Percentiles rank a stretch among this genome's conserved stretches.
Evolutionary conservation across 441 rosid species (phyloP).

Genomic region (Gossypium trilobum): DNA sequence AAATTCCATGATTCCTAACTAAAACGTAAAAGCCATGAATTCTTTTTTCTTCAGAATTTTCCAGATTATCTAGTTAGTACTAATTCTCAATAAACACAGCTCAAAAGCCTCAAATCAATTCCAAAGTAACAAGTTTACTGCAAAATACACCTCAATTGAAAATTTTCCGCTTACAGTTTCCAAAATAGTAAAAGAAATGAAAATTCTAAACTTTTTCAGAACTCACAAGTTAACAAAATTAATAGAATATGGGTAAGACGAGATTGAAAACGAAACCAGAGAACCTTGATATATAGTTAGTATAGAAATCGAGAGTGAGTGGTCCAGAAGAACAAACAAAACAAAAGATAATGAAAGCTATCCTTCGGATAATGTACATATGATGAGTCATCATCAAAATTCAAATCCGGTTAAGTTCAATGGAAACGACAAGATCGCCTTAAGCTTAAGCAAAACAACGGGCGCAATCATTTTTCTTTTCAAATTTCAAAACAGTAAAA

Average conservation of each 20-base stretch:
- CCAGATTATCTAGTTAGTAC: not conserved
- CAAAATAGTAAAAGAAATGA: not conserved
- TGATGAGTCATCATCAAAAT: slow-evolving; percentile 21
- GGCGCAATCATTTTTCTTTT: slow-evolving; percentile 13
- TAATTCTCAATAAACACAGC: not conserved
- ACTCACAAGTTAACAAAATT: slow-evolving; percentile 4
- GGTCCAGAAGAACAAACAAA: slow-evolving; percentile 23
- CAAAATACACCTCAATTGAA: not conserved
- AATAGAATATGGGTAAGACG: slow-evolving; percentile 5
- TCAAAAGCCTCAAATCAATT: not conserved
- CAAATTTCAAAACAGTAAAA: slow-evolving; percentile 9
- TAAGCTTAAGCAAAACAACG: slow-evolving; percentile 12
- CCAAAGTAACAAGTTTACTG: not conserved
- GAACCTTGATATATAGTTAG: not conserved
- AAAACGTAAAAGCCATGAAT: not conserved
- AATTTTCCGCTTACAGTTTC: not conserved
- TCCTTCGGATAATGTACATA: slow-evolving; percentile 19
- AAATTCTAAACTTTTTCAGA: slow-evolving; percentile 5
- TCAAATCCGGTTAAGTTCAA: slow-evolving; percentile 13
- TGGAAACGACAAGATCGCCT: slow-evolving; percentile 25
- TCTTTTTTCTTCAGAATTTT: not conserved
- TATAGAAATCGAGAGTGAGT: slow-evolving; percentile 14
- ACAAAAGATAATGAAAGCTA: slow-evolving; percentile 11
- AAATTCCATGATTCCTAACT: not conserved
- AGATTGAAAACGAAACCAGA: slow-evolving; percentile 2